phyloP scores from a whole-genome alignment of 2,329 filamentous ascomycete species.

The Hymenoscyphus fructigenus region DNA sequence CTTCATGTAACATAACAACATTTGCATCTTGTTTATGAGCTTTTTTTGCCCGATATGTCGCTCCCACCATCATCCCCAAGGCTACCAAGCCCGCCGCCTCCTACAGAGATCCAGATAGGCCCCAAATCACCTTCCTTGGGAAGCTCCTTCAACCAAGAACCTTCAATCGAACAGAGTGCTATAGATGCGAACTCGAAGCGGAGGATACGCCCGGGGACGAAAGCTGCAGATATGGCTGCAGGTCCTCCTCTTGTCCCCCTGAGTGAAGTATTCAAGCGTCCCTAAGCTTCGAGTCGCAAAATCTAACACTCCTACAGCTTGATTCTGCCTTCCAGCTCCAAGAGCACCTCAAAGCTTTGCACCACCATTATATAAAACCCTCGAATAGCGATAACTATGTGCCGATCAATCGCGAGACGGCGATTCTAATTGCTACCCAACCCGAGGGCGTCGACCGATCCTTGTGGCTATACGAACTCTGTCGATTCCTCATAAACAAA shows the following conservation, averaged over 20 bases:
- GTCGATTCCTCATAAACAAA: constrained; percentile 91
- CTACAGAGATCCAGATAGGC: constrained; percentile 89
- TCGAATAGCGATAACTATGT: constrained; percentile 55
- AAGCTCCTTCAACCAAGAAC: constrained; percentile 58
- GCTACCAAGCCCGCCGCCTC: constrained; percentile 89
- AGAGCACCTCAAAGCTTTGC: constrained; percentile 91
- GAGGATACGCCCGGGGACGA: constrained; percentile 89
- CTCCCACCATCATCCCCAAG: constrained; percentile 78
- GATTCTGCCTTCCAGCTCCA: constrained; percentile 97
- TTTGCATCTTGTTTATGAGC: constrained; percentile 12
- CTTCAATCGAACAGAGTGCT: constrained; percentile 56
- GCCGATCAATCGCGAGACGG: constrained; percentile 74
- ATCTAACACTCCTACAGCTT: constrained; percentile 57
- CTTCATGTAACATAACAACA: neutral
- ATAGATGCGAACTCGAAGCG: constrained; percentile 74
- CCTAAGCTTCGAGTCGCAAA: neutral
- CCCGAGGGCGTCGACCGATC: constrained; percentile 81
- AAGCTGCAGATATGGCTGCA: constrained; percentile 86
- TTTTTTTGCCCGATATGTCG: constrained; percentile 45
- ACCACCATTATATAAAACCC: constrained; percentile 75
- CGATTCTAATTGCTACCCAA: constrained; percentile 72
- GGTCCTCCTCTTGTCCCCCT: constrained; percentile 87
- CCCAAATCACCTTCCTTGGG: constrained; percentile 71
- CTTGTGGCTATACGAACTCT: constrained; percentile 97
- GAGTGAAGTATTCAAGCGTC: constrained; percentile 62